Conservation (phyloP, 2,329 filamentous ascomycete species). For the Penicillium griseofulvum region DNA sequence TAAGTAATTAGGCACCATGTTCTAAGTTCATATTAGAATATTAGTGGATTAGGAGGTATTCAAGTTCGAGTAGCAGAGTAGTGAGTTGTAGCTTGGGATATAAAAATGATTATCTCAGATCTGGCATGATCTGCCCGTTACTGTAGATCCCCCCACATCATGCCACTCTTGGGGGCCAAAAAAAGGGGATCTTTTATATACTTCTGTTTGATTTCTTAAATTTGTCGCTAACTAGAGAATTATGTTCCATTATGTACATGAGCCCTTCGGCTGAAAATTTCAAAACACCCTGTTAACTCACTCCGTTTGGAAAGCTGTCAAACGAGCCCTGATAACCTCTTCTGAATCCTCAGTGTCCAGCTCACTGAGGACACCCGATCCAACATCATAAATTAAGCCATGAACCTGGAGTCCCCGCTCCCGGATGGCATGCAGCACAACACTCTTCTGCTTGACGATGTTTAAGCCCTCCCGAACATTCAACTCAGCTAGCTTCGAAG, state of each 20-base stretch:
- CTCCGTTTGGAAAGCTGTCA: constrained; percentile 42
- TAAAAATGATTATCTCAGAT: no score
- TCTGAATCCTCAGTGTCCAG: constrained; percentile 48
- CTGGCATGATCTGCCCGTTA: no score
- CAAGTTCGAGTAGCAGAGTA: no score
- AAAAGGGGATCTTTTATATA: not conserved
- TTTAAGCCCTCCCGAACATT: constrained; percentile 71
- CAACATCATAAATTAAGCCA: constrained; percentile 72
- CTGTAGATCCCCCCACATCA: not conserved
- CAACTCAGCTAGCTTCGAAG: constrained; percentile 67
- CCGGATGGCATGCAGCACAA: constrained; percentile 66
- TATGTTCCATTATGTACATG: not conserved
- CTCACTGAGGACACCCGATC: constrained; percentile 53
- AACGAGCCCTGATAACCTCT: constrained; percentile 38
- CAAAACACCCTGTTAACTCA: constrained; percentile 9
- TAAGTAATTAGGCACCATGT: no score
- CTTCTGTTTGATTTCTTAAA: not conserved
- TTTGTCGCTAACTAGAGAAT: not conserved
- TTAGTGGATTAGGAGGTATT: no score
- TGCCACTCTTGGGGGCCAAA: not conserved
- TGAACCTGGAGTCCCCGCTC: constrained; percentile 72
- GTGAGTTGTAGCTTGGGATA: no score
- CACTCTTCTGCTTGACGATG: constrained; percentile 65
- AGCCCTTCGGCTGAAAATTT: not conserved
- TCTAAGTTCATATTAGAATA: no score